Base-by-base conservation (phyloP, 148 eudicot species). In the Rhododendron vialii region DNA sequence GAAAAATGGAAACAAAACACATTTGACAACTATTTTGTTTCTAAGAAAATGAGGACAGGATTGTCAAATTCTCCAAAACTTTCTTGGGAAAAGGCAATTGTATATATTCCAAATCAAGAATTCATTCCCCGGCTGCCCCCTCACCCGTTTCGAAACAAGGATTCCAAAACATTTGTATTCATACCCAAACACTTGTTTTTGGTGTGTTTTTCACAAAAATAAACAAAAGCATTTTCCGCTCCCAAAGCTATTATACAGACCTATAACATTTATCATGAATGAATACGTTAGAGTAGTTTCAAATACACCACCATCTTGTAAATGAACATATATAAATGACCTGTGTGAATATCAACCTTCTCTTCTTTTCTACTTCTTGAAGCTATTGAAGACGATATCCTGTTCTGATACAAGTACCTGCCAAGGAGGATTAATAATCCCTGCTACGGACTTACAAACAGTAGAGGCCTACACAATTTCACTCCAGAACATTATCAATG, bases 341-440 rank as follows among this genome's bases (percentile, higher is more conserved):
- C 18, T 1, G 18, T 3, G 36, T 69, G 17, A 69, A 69, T 3
- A 69, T 69, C 15, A 59, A 59, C 75, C 6, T 28, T 30, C 36
- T 28, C 18, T 69, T 69, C 36, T 51, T 74, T 17, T 36, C 67
- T 50, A 9, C 30, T 51, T 22, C 78, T 45, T 84, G 85, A 84
- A 94, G 95, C 85, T 80, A 45, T 59, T 95, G 88, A 91, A 85
- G 88, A 24, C 87, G 91, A 38, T 93, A 61, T 85, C 92, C 14
- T 95, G 98, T 87, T 82, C 92, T 33, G 95, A 88, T 85, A 45
- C 88, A 14, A 85, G 81, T 7, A 89, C 88, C 41, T 95, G 98
- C 63, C 84, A 90, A 89, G 95, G 90, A 83, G 89, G 86, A 35
- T 61, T 89, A 75, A 0, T 17, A 17, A 85, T 94, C 28, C 83